Evolutionary conservation across 257 asterid species (phyloP).

Genomic region (Anisodus acutangulus): DNA sequence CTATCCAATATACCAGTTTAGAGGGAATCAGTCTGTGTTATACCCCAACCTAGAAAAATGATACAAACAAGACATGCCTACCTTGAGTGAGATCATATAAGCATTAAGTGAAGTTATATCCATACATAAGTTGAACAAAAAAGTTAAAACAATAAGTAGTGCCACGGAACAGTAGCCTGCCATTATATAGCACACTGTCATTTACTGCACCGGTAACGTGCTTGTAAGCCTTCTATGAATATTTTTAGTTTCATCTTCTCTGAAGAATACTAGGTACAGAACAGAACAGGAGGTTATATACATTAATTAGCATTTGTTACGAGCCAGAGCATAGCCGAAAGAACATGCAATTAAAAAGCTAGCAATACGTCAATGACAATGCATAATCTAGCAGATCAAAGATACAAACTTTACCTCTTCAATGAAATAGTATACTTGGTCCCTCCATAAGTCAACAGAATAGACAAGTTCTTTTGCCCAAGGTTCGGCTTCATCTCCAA

Average conservation of each 20-base stretch:
- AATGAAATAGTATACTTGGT: conserved; percentile 76
- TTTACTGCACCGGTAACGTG: background rate
- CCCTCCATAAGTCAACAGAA: conserved; percentile 88
- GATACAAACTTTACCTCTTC: conserved; percentile 63
- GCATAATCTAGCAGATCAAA: conserved; percentile 11
- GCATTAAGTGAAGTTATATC: background rate
- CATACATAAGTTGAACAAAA: background rate
- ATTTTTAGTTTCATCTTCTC: background rate
- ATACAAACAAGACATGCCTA: background rate
- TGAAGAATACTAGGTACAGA: background rate
- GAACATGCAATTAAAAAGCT: background rate
- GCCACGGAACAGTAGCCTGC: background rate
- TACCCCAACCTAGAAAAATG: background rate
- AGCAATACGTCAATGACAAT: background rate
- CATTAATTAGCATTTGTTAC: background rate
- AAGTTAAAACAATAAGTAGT: background rate
- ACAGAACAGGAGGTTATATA: background rate
- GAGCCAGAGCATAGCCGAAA: background rate
- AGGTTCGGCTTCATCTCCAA: conserved; percentile 80
- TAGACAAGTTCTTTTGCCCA: conserved; percentile 90
- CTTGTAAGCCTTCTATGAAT: background rate
- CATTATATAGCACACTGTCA: conserved; percentile 9
- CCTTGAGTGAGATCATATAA: background rate
- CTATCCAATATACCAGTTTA: background rate
- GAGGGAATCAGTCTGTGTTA: background rate